Evolutionary conservation across 805 yeast species (phyloP).

Genomic region (Wickerhamomyces silvicola): DNA sequence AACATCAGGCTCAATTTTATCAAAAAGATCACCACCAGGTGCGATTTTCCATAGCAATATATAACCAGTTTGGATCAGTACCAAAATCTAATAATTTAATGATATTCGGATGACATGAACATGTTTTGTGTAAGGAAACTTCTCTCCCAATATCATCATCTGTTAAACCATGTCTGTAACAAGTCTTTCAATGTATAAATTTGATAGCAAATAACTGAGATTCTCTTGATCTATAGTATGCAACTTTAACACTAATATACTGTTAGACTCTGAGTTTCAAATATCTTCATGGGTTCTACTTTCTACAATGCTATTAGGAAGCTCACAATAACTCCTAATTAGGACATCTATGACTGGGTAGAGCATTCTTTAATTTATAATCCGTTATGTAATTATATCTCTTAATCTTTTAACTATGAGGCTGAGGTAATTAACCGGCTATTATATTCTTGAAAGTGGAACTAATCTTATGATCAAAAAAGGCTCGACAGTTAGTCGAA

Average conservation of each 20-base stretch:
- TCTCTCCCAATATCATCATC: constrained; percentile 45
- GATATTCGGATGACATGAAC: constrained; percentile 55
- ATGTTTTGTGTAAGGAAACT: constrained; percentile 50
- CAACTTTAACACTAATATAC: constrained; percentile 39
- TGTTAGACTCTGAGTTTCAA: constrained; percentile 1
- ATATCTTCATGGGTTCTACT: no score
- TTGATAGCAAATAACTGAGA: constrained; percentile 48
- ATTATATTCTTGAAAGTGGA: no score
- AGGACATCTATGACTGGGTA: no score
- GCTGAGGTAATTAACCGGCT: no score
- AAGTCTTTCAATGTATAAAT: constrained; percentile 40
- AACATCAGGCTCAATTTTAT: constrained; percentile 69
- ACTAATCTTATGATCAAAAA: no score
- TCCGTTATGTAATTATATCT: no score
- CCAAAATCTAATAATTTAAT: constrained; percentile 49
- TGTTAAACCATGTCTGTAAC: constrained; percentile 28
- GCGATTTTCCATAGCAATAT: constrained; percentile 67
- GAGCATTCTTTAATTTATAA: no score
- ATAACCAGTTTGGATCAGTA: constrained; percentile 49
- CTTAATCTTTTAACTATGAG: no score
- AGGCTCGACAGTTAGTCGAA: no score
- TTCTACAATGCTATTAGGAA: no score
- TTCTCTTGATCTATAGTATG: constrained; percentile 29
- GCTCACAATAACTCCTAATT: no score
- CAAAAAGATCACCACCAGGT: constrained; percentile 70